Evolutionary conservation across 441 rosid genomes (phyloP).

Genomic region (Manihot esculenta): DNA sequence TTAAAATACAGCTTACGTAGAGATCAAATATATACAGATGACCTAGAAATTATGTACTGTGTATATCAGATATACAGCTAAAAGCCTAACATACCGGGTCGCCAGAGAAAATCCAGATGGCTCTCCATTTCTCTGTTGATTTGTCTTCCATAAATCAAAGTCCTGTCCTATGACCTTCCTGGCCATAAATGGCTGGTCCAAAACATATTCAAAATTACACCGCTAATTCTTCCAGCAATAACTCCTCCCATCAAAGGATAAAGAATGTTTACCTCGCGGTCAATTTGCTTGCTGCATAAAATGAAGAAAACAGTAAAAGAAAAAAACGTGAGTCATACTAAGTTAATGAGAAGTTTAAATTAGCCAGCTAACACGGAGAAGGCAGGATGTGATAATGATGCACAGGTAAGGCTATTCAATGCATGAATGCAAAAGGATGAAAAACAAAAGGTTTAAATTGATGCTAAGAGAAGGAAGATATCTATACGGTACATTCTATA

Average conservation of each 20-base stretch:
- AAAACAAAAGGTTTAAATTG: background rate
- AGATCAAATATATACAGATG: slow-evolving; percentile 16
- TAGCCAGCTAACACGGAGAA: background rate
- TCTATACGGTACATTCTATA: background rate
- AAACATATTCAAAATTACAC: background rate
- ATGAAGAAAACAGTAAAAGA: background rate
- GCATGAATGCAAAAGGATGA: background rate
- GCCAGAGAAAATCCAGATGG: background rate
- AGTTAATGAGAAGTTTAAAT: background rate
- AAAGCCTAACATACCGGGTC: background rate
- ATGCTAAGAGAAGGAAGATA: background rate
- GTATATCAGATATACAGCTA: slow-evolving; percentile 21
- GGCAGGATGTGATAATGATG: too few relatives aligned
- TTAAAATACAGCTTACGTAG: slow-evolving; percentile 9
- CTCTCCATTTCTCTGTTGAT: background rate
- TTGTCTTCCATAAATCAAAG: slow-evolving; percentile 4
- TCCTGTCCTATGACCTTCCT: background rate
- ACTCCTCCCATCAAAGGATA: slow-evolving; percentile 8
- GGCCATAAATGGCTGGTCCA: slow-evolving; percentile 1
- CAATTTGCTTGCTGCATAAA: slow-evolving; percentile 33
- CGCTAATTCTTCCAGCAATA: slow-evolving; percentile 7
- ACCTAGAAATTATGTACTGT: slow-evolving; percentile 10
- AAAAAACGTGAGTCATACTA: background rate
- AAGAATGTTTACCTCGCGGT: slow-evolving; percentile 16
- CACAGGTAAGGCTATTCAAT: background rate